These are phyloP conservation scores for Zoysia pacifica DNA, from an alignment of 176 grass and related monocot species.

Conservation along the genomic window DNA sequence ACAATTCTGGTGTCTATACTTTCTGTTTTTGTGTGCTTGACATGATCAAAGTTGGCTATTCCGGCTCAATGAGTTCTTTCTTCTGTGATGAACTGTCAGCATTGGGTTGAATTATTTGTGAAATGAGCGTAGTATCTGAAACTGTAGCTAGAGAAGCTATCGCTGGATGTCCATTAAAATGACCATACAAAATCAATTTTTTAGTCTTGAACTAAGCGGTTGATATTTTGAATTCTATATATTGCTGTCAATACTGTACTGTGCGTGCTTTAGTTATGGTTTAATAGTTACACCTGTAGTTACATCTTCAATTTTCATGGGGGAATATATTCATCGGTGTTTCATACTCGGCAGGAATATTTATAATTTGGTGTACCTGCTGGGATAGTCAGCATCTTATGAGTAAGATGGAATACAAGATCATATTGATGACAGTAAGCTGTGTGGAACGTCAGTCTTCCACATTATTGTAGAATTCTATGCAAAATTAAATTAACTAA, in stretches of 20 bases:
- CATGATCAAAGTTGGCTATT: background rate
- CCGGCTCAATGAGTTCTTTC: background rate
- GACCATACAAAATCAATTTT: background rate
- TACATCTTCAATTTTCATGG: background rate
- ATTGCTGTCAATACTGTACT: background rate
- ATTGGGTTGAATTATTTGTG: background rate
- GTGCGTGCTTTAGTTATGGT: background rate
- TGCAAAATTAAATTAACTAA: too few species aligned
- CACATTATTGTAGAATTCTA: too few species aligned
- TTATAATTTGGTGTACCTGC: slow-evolving; percentile 50
- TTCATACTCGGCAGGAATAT: slow-evolving; percentile 43
- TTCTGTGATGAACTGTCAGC: background rate
- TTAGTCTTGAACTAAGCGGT: background rate
- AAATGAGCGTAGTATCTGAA: background rate
- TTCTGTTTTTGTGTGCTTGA: background rate
- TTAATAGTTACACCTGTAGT: slow-evolving; percentile 16
- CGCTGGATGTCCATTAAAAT: background rate
- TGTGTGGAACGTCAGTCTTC: too few species aligned
- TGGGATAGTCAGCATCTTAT: slow-evolving; percentile 50
- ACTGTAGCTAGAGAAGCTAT: background rate
- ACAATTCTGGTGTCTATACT: background rate
- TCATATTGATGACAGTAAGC: slow-evolving; percentile 30
- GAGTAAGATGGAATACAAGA: slow-evolving; percentile 45
- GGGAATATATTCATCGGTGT: slow-evolving; percentile 26
- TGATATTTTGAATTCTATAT: background rate